phyloP scores from a whole-genome alignment of 2,329 filamentous ascomycete genomes.

The Scytalidium lignicola region DNA sequence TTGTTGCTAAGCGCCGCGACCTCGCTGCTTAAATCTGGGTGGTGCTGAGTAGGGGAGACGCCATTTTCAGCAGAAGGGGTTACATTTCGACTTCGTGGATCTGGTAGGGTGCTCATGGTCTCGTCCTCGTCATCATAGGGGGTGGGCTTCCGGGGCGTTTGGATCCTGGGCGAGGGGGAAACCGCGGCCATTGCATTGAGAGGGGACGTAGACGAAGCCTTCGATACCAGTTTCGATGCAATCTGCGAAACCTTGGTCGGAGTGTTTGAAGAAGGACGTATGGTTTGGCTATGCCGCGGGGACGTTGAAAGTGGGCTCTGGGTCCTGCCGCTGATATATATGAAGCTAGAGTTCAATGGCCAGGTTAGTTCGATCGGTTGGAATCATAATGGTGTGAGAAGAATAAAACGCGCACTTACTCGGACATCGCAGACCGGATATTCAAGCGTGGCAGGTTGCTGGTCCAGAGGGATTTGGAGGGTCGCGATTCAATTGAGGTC shows the following conservation, averaged over 20 bases:
- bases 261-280: slow-evolving; percentile 46
- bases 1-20: slow-evolving; percentile 91
- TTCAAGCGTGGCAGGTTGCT: neutral
- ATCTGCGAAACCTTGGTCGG: slow-evolving; percentile 34
- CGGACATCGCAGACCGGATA: neutral
- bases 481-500: neutral
- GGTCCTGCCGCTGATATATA: slow-evolving; percentile 44
- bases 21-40: slow-evolving; percentile 61
- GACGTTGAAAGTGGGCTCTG: slow-evolving; percentile 41
- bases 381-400: neutral
- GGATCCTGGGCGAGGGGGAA: slow-evolving; percentile 16
- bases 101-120: slow-evolving; percentile 65
- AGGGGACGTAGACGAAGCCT: slow-evolving; percentile 33
- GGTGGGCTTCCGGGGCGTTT: slow-evolving; percentile 24
- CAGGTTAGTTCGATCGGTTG: slow-evolving; percentile 1
- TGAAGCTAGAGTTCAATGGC: slow-evolving; percentile 37
- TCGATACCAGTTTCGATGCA: slow-evolving; percentile 27
- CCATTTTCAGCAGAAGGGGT: slow-evolving; percentile 37
- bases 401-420: neutral
- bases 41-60: slow-evolving; percentile 33
- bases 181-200: slow-evolving; percentile 34
- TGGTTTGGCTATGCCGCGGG: slow-evolving; percentile 40
- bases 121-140: slow-evolving; percentile 46
- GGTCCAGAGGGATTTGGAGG: neutral
- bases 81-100: slow-evolving; percentile 51